phyloP scores from a whole-genome alignment of 805 yeast genomes.

The Kodamaea kakaduensis region DNA sequence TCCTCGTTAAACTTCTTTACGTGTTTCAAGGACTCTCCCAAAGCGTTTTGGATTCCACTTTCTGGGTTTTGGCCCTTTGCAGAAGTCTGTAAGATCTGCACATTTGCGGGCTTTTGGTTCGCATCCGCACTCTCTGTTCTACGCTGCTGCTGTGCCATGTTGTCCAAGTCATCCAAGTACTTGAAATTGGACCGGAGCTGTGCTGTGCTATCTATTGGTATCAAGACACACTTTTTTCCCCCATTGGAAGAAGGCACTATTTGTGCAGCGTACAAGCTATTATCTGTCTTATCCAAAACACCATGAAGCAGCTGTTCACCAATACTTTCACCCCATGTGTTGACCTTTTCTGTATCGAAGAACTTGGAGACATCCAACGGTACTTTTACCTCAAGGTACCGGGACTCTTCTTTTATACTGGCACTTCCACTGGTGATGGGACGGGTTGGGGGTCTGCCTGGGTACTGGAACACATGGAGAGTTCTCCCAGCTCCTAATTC shows the following conservation, averaged over 20 bases:
- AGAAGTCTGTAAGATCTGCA: conserved; percentile 41
- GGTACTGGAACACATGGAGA: conserved; percentile 37
- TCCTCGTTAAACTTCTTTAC: conserved; percentile 40
- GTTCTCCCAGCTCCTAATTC: conserved; percentile 22
- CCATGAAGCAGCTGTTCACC: conserved; percentile 66
- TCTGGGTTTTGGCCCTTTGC: conserved; percentile 27
- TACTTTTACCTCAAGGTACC: conserved; percentile 67
- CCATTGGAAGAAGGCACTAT: conserved; percentile 17
- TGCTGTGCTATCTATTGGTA: conserved; percentile 61
- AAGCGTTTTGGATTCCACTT: conserved; percentile 27
- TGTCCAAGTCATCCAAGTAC: conserved; percentile 64
- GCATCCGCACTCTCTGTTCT: conserved; percentile 36
- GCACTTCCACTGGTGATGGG: conserved; percentile 38
- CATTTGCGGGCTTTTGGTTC: conserved; percentile 20
- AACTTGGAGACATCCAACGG: conserved; percentile 68
- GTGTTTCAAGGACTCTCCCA: conserved; percentile 39
- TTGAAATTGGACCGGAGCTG: conserved; percentile 81
- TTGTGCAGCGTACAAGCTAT: conserved; percentile 39
- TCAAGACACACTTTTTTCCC: conserved; percentile 50
- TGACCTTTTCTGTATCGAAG: conserved; percentile 61
- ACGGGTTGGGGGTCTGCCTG: conserved; percentile 45
- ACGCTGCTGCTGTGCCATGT: conserved; percentile 38
- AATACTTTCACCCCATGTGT: conserved; percentile 58
- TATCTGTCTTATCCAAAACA: conserved; percentile 53
- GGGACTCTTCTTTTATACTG: conserved; percentile 57